A percentile compares a stretch with the other conserved stretches of the same genome.
Conservation (phyloP, 192 early-diverging fungal species). For the Podila horticola region DNA sequence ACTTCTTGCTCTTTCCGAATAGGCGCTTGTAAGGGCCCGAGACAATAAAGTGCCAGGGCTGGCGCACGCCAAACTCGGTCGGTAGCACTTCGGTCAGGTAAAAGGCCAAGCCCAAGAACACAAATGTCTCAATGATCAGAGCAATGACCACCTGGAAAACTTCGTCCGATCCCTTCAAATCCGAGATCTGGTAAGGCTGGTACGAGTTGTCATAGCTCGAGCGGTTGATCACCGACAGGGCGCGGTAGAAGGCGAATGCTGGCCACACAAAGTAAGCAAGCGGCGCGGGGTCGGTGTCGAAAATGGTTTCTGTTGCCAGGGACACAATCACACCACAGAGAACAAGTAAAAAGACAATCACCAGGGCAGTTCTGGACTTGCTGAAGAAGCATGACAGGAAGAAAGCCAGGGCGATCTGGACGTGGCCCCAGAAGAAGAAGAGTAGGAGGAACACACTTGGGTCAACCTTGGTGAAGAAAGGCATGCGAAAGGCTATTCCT, state of each 20-base stretch:
- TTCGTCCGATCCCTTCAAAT: constrained; percentile 62
- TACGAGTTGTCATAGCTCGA: constrained; percentile 52
- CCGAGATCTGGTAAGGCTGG: constrained; percentile 64
- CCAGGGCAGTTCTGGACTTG: constrained; percentile 65
- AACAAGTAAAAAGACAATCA: constrained; percentile 71
- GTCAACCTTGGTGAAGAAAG: constrained; percentile 70
- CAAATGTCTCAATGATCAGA: constrained; percentile 59
- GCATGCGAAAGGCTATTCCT: constrained; percentile 66
- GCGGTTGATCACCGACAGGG: constrained; percentile 62
- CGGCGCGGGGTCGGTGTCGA: constrained; percentile 45
- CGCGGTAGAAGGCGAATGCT: constrained; percentile 76
- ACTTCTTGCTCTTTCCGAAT: constrained; percentile 29
- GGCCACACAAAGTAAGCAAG: constrained; percentile 72
- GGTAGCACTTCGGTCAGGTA: constrained; percentile 63
- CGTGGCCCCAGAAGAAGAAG: constrained; percentile 75
- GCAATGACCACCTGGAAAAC: constrained; percentile 65
- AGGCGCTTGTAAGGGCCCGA: constrained; percentile 42
- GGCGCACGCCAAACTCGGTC: constrained; percentile 70
- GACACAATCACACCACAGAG: constrained; percentile 73
- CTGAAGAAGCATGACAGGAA: constrained; percentile 72
- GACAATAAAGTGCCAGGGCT: constrained; percentile 72
- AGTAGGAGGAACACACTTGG: constrained; percentile 60
- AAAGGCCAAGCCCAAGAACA: constrained; percentile 60
- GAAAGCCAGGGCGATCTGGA: constrained; percentile 73
- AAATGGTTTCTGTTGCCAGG: constrained; percentile 61